phyloP scores from a whole-genome alignment of 2,329 filamentous ascomycete species.

The Aspergillus fructus region DNA sequence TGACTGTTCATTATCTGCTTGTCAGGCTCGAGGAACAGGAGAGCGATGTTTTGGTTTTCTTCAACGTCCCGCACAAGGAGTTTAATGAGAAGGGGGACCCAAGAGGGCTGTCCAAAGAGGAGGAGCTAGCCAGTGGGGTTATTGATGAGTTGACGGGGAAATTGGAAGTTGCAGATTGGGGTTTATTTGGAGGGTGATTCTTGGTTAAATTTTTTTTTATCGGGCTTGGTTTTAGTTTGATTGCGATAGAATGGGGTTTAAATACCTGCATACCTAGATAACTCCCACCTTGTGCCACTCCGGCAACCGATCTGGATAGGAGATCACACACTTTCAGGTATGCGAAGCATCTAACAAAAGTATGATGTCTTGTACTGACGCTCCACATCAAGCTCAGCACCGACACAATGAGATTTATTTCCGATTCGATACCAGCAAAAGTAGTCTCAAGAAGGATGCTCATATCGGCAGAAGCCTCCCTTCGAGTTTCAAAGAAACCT shows the following conservation, averaged over 20 bases:
- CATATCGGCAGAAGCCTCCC: background rate
- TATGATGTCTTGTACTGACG: background rate
- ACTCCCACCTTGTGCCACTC: background rate
- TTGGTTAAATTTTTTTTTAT: background rate
- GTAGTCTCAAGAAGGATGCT: background rate
- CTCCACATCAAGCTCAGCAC: background rate
- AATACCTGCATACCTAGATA: background rate
- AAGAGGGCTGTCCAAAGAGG: constrained; percentile 68
- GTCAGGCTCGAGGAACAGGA: constrained; percentile 71
- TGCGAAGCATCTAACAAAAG: background rate
- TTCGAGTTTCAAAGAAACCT: background rate
- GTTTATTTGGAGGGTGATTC: constrained; percentile 58
- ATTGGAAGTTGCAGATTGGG: constrained; percentile 79
- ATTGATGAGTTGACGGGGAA: constrained; percentile 61
- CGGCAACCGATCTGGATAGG: background rate
- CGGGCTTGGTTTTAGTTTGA: background rate
- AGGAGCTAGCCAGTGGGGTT: constrained; percentile 45
- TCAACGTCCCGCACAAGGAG: constrained; percentile 84
- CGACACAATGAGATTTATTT: background rate
- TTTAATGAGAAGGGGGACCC: constrained; percentile 68
- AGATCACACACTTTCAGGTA: background rate
- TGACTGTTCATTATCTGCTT: constrained; percentile 73
- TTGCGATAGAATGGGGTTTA: background rate
- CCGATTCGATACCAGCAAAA: background rate
- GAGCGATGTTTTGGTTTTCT: constrained; percentile 80